phyloP scores from a whole-genome alignment of 768 basidiomycete species.

The Suillus paluster region DNA sequence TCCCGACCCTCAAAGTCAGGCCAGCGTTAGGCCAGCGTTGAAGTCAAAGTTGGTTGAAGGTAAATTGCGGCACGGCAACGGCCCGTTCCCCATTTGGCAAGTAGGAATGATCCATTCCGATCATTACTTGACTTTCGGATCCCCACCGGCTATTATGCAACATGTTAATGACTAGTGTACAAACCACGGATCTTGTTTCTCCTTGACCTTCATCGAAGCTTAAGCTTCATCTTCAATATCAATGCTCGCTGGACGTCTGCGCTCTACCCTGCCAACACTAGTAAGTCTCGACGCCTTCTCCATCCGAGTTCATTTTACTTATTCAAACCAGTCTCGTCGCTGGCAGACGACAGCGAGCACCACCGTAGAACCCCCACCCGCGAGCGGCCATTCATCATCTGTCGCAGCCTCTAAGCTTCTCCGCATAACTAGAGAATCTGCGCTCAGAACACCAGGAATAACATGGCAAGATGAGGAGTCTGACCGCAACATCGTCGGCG shows the following conservation, averaged over 20 bases:
- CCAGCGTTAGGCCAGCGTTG: no score
- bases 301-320: slow-evolving; percentile 2
- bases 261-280: slow-evolving; percentile 19
- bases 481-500: slow-evolving; percentile 57
- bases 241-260: slow-evolving; percentile 20
- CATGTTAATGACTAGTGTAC: background rate
- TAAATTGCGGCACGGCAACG: background rate
- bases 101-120: background rate
- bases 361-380: slow-evolving; percentile 64
- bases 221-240: no score
- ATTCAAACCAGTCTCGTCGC: slow-evolving; percentile 37
- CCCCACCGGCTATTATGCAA: slow-evolving; percentile 14
- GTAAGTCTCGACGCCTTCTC: slow-evolving; percentile 19
- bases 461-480: slow-evolving; percentile 70
- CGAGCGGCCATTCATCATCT: slow-evolving; percentile 79
- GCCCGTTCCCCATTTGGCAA: background rate
- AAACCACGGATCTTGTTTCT: slow-evolving; percentile 33
- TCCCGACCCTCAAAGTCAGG: no score
- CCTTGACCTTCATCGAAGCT: slow-evolving; percentile 24
- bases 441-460: slow-evolving; percentile 74
- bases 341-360: slow-evolving; percentile 50
- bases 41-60: no score
- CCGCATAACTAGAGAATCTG: slow-evolving; percentile 64
- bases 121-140: background rate
- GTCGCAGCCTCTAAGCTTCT: slow-evolving; percentile 72